Percentiles rank a stretch among this genome's conserved stretches.
These are phyloP conservation scores for Batrachochytrium dendrobatidis DNA, from an alignment of 371 early-diverging fungal genomes.

Conservation along the genomic window DNA sequence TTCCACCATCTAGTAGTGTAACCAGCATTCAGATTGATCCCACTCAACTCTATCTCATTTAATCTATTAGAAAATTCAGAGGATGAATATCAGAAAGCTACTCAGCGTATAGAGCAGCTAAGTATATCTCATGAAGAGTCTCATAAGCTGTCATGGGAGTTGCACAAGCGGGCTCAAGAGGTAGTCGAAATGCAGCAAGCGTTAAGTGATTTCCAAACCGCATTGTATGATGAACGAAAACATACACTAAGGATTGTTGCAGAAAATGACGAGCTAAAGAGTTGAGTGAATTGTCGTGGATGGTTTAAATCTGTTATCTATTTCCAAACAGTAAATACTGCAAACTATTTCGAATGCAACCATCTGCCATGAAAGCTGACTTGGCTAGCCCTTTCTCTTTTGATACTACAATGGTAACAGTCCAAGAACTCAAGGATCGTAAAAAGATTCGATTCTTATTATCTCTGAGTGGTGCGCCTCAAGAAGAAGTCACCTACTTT, in stretches of 20 bases:
- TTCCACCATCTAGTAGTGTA: no score
- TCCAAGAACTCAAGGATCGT: slow-evolving; percentile 50
- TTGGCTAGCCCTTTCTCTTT: no score
- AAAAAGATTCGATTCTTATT: slow-evolving; percentile 48
- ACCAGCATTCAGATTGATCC: not conserved
- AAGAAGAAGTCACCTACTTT: slow-evolving; percentile 46
- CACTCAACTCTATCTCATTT: not conserved
- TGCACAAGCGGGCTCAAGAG: slow-evolving; percentile 35
- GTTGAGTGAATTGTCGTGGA: slow-evolving; percentile 11
- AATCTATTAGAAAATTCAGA: slow-evolving; percentile 32
- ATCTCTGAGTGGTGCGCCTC: slow-evolving; percentile 19
- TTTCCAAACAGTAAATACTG: no score
- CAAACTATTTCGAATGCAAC: no score
- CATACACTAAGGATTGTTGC: slow-evolving; percentile 36
- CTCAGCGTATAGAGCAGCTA: slow-evolving; percentile 26
- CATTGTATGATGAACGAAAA: slow-evolving; percentile 42
- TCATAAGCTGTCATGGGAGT: slow-evolving; percentile 40
- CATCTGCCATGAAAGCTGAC: no score
- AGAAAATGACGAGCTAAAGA: slow-evolving; percentile 46
- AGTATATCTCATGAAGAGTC: slow-evolving; percentile 36
- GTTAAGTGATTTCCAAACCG: slow-evolving; percentile 36
- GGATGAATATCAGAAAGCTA: slow-evolving; percentile 30
- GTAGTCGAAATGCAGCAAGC: slow-evolving; percentile 34
- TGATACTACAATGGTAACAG: slow-evolving; percentile 21
- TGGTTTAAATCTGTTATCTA: no score